Evolutionary conservation across 768 basidiomycete species (phyloP).

Genomic region (Boletus vermiculosoides): DNA sequence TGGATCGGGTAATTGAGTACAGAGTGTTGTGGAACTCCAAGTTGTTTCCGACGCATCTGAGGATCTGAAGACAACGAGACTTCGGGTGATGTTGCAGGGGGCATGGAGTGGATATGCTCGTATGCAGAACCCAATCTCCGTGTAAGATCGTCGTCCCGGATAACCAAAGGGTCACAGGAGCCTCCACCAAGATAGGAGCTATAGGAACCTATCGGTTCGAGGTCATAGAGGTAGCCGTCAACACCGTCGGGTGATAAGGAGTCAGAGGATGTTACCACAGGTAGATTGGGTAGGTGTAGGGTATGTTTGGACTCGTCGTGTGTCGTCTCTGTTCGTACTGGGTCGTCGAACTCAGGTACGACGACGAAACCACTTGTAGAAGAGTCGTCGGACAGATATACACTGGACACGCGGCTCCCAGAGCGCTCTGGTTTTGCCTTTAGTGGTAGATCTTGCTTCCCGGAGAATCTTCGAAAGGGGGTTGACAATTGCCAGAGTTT

Average conservation of each 20-base stretch:
- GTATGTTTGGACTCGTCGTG: not conserved
- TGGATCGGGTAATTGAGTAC: slow-evolving; percentile 22
- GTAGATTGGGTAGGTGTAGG: not conserved
- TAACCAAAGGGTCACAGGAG: not conserved
- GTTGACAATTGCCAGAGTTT: slow-evolving; percentile 23
- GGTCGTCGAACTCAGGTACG: slow-evolving; percentile 27
- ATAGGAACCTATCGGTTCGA: not conserved
- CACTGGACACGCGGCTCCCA: slow-evolving; percentile 14
- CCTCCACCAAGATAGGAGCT: not conserved
- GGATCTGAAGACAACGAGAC: slow-evolving; percentile 25
- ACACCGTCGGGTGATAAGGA: not conserved
- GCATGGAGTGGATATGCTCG: slow-evolving; percentile 24
- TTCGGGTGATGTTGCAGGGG: slow-evolving; percentile 8
- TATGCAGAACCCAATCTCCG: slow-evolving; percentile 25
- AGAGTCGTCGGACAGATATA: slow-evolving; percentile 23
- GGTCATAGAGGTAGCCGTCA: not conserved
- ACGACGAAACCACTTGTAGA: slow-evolving; percentile 16
- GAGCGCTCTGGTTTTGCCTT: slow-evolving; percentile 3
- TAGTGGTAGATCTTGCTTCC: slow-evolving; percentile 5
- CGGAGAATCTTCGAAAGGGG: slow-evolving; percentile 21
- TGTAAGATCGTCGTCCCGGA: slow-evolving; percentile 19
- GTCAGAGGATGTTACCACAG: not conserved
- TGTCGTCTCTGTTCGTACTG: not conserved
- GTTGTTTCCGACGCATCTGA: slow-evolving; percentile 26
- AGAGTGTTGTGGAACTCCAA: slow-evolving; percentile 32